Conservation (phyloP, 1,284 basidiomycete genomes). For the Trichosporon asahii region DNA sequence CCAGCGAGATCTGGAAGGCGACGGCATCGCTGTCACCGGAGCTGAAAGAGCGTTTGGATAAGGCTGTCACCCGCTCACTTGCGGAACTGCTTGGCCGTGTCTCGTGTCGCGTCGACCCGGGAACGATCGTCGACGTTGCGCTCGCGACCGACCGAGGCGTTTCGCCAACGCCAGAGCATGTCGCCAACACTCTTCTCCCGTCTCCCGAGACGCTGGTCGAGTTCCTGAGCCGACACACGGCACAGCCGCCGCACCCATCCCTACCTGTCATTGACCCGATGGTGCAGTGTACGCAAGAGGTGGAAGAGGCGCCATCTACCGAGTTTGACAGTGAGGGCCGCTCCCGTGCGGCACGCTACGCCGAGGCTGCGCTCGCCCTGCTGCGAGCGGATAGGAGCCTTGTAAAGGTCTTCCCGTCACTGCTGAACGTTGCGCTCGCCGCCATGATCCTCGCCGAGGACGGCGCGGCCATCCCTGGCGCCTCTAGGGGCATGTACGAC, state of each 20-base stretch:
- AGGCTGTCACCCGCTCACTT: conserved; percentile 29
- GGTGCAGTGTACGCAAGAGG: conserved; percentile 24
- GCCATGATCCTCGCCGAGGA: conserved; percentile 52
- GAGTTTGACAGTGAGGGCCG: conserved; percentile 52
- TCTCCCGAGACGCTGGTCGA: conserved; percentile 19
- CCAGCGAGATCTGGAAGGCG: conserved; percentile 28
- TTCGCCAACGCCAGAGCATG: conserved; percentile 19
- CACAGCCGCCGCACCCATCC: conserved; percentile 58
- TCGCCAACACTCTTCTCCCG: conserved; percentile 32
- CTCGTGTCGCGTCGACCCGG: conserved; percentile 35
- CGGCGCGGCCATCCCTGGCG: conserved; percentile 56
- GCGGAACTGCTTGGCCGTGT: conserved; percentile 28
- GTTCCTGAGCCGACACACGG: conserved; percentile 27
- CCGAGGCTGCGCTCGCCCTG: conserved; percentile 61
- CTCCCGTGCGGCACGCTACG: conserved; percentile 62
- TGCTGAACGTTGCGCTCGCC: conserved; percentile 36
- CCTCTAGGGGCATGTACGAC: conserved; percentile 57
- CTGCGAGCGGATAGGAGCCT: conserved; percentile 62
- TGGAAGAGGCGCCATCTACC: conserved; percentile 13
- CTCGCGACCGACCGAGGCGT: conserved; percentile 30
- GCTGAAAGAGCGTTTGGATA: conserved; percentile 22
- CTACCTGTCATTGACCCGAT: conserved; percentile 63
- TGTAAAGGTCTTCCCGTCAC: conserved; percentile 52
- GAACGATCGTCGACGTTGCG: conserved; percentile 40
- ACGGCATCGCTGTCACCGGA: conserved; percentile 15